Percentiles rank a stretch among this genome's conserved stretches.
phyloP scores from a whole-genome alignment of 2,329 filamentous ascomycete genomes.

The Diplocarpon rosae region DNA sequence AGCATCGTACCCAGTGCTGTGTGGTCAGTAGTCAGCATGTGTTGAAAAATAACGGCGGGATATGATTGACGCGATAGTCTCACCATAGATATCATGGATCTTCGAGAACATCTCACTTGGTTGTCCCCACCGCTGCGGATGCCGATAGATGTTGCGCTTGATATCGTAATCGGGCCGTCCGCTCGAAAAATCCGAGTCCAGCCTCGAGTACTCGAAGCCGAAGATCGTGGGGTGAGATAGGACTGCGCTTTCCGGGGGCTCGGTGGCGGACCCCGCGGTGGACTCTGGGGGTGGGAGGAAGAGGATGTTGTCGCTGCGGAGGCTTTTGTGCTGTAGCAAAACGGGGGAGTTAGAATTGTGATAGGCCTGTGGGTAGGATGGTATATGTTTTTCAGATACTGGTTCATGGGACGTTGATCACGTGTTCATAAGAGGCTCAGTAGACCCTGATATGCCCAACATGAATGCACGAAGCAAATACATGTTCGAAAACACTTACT shows the following conservation, averaged over 20 bases:
- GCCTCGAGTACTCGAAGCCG: not conserved
- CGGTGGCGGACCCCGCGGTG: not conserved
- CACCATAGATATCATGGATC: not conserved
- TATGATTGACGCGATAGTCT: not conserved
- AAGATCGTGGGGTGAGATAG: not conserved
- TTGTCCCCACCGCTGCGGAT: not conserved
- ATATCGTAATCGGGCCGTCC: not conserved
- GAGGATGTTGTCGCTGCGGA: conserved; percentile 1
- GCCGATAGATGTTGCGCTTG: not conserved
- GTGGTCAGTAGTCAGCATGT: not conserved
- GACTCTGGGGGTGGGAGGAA: not conserved
- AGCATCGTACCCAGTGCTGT: not conserved
- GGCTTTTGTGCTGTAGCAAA: not conserved
- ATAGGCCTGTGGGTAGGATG: no score
- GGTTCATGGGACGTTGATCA: no score
- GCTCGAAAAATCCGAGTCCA: not conserved
- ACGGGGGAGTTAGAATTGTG: no score
- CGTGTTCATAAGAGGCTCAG: no score
- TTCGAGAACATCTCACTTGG: not conserved
- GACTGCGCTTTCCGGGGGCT: not conserved
- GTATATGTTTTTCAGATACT: no score
- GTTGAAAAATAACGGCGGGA: no score
- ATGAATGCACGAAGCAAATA: no score
- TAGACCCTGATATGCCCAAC: no score
- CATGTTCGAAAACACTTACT: no score